phyloP scores from a whole-genome alignment of 768 basidiomycete species.

The Paxillus ammoniavirescens region DNA sequence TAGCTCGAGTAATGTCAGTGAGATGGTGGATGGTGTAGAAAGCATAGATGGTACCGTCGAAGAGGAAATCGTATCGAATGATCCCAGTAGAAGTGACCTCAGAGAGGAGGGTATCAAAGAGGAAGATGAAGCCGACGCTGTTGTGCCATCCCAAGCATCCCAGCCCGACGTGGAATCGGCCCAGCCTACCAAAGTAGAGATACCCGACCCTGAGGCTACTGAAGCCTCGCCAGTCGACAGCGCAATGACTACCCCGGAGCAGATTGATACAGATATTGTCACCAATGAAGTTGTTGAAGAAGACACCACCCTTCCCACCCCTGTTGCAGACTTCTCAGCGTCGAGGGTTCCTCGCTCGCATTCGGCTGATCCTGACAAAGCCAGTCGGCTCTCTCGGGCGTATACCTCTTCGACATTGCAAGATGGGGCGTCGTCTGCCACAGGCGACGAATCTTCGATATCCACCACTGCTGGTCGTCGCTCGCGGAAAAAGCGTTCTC shows the following conservation, averaged over 20 bases:
- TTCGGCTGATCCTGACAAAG: conserved; percentile 74
- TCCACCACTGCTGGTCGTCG: conserved; percentile 50
- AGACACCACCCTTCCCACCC: conserved; percentile 34
- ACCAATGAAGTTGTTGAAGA: conserved; percentile 26
- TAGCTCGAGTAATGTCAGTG: conserved; percentile 33
- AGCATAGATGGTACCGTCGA: conserved; percentile 28
- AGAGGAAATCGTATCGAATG: conserved; percentile 17
- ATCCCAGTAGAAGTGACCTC: conserved; percentile 13
- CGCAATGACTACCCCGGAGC: conserved; percentile 6
- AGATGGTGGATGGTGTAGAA: conserved; percentile 31
- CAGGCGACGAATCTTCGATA: conserved; percentile 72
- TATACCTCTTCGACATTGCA: conserved; percentile 53
- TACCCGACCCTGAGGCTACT: conserved; percentile 18
- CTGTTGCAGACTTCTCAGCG: conserved; percentile 35
- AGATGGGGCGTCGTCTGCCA: conserved; percentile 53
- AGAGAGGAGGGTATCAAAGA: conserved; percentile 25
- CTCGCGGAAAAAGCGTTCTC: conserved; percentile 54
- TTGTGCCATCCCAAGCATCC: neutral
- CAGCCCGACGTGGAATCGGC: conserved; percentile 5
- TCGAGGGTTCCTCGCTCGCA: conserved; percentile 71
- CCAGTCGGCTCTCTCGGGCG: conserved; percentile 55
- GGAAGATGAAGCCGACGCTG: conserved; percentile 13
- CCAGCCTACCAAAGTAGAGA: conserved; percentile 22
- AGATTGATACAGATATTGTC: conserved; percentile 21
- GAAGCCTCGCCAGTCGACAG: conserved; percentile 12